Evolutionary conservation across 2,329 filamentous ascomycete species (phyloP), one percentile per base, ranked within the genome.

Genomic region (Didymosphaeria variabile): DNA sequence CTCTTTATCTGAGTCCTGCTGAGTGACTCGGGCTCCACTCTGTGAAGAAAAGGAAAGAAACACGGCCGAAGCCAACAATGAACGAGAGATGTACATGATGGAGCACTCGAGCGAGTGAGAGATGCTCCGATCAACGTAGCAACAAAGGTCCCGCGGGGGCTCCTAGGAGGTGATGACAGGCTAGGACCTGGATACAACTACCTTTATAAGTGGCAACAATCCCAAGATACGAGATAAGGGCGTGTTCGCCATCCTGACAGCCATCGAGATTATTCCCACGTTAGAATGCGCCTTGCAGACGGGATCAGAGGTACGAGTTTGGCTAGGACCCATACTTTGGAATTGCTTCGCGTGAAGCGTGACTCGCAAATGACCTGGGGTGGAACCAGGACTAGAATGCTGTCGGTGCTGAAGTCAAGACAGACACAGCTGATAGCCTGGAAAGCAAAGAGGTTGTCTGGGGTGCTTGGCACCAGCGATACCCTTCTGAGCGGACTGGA

Each of bases 261-360:
- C 71, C 67, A 70, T 71, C 60, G 58, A 64, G 64, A 72, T 70
- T 69, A 64, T 63, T 56, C 56, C 61, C 65, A 71, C 64, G 62
- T 69, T 60, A 74, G 66, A 69, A 70, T 73, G 74, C 74, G 69
- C 74, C 73, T 76, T 77, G 73, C 75, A 77, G 74, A 66, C 57
- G 66, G 68, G 66, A 68, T 60, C 61, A 38, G 66, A 65, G 63
- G 61, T 69, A 71, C 69, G 63, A 68, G 71, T 73, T 63, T 62
- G 67, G 67, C 67, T 57, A 50, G 59, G 60, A 59, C 60, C 66
- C 63, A 65, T 59, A 40, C 44, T 49, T 58, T 64, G 65, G 61
- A 67, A 60, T 61, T 55, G 71, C 70, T 68, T 74, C 69, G 69
- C 68, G 67, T 70, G 68, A 68, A 63, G 67, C 65, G 62, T 67